phyloP scores from a whole-genome alignment of 2,329 filamentous ascomycete species.

The Aspergillus hortae region DNA sequence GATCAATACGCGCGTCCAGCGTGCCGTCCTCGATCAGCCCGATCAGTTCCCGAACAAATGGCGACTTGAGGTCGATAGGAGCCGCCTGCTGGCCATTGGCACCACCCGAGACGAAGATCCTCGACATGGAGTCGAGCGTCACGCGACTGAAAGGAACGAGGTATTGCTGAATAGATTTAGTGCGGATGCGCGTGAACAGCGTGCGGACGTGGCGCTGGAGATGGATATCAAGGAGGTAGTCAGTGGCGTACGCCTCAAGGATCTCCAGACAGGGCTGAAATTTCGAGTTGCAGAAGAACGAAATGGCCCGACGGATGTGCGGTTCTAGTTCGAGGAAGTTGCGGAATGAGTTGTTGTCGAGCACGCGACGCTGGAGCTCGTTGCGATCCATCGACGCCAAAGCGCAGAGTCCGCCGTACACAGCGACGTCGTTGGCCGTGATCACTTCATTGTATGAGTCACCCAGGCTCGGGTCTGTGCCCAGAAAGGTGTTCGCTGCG shows the following conservation, averaged over 20 bases:
- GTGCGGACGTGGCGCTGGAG: conserved; percentile 68
- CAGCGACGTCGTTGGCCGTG: conserved; percentile 81
- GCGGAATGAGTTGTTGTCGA: conserved; percentile 79
- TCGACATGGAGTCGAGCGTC: conserved; percentile 72
- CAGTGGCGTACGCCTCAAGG: conserved; percentile 73
- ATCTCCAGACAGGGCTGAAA: conserved; percentile 82
- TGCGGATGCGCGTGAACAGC: conserved; percentile 73
- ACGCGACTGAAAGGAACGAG: conserved; percentile 87
- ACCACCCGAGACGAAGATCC: conserved; percentile 62
- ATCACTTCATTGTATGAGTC: conserved; percentile 66
- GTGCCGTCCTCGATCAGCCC: conserved; percentile 69
- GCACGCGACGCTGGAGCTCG: conserved; percentile 69
- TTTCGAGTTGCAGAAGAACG: conserved; percentile 83
- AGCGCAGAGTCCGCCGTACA: conserved; percentile 87
- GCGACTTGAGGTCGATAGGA: conserved; percentile 56
- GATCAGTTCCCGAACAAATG: conserved; percentile 62
- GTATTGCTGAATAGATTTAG: conserved; percentile 91
- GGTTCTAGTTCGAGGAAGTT: conserved; percentile 88
- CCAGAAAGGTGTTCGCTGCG: conserved; percentile 70
- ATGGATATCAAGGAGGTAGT: conserved; percentile 89
- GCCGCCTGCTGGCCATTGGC: conserved; percentile 43
- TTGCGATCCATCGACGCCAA: conserved; percentile 82
- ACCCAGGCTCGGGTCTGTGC: conserved; percentile 55
- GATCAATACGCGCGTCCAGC: conserved; percentile 77
- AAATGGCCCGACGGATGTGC: conserved; percentile 86